Conservation (phyloP, 768 basidiomycete genomes). For the Russula lepida region DNA sequence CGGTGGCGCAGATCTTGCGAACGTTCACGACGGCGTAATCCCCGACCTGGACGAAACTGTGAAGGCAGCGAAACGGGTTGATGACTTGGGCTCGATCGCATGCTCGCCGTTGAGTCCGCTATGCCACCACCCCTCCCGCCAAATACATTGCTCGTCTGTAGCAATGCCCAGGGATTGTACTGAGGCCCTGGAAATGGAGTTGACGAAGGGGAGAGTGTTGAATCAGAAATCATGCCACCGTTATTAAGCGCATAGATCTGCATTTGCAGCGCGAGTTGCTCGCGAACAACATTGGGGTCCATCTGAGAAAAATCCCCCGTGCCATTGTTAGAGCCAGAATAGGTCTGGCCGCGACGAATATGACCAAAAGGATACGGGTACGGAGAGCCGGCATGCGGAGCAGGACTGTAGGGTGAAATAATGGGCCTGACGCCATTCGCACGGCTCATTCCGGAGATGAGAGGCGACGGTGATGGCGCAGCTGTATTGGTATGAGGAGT, state of each 20-base stretch:
- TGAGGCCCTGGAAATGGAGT: constrained; percentile 60
- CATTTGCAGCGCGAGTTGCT: constrained; percentile 69
- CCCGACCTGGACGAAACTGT: constrained; percentile 37
- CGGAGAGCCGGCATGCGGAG: constrained; percentile 59
- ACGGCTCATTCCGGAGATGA: constrained; percentile 43
- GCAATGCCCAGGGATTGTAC: constrained; percentile 68
- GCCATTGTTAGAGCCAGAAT: constrained; percentile 31
- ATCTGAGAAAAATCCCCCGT: constrained; percentile 25
- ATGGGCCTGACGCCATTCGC: constrained; percentile 28
- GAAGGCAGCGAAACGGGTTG: constrained; percentile 52
- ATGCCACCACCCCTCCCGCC: constrained; percentile 22
- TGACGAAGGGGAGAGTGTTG: constrained; percentile 66
- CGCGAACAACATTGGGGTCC: constrained; percentile 46
- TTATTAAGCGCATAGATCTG: constrained; percentile 71
- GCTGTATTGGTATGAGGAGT: constrained; percentile 71
- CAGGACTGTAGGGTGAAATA: constrained; percentile 41
- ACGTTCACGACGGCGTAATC: constrained; percentile 39
- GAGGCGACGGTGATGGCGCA: constrained; percentile 64
- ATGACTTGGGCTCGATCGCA: constrained; percentile 66
- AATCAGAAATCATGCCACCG: constrained; percentile 53
- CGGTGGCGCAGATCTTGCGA: constrained; percentile 29
- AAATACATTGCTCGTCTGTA: constrained; percentile 33
- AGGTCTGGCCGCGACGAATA: constrained; percentile 43
- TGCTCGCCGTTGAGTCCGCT: constrained; percentile 44
- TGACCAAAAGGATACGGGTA: constrained; percentile 75